Evolutionary conservation across 2,329 filamentous ascomycete genomes (phyloP).

Genomic region (Colletotrichum sp.): DNA sequence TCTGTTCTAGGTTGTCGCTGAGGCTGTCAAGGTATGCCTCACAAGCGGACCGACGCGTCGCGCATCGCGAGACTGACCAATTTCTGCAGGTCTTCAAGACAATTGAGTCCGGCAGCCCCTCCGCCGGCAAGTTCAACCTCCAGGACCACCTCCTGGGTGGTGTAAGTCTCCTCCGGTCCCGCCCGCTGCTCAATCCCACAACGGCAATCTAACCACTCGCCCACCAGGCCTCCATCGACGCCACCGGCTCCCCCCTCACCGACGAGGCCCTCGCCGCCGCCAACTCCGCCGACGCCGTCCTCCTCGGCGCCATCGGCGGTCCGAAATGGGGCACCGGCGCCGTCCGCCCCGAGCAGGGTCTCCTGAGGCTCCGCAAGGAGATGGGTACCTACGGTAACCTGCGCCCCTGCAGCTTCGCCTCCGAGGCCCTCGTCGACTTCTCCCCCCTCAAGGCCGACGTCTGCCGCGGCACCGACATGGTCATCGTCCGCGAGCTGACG

Average conservation of each 20-base stretch:
- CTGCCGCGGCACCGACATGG: slow-evolving; percentile 88
- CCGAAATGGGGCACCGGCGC: slow-evolving; percentile 92
- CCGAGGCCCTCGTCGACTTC: slow-evolving; percentile 79
- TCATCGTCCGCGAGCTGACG: slow-evolving; percentile 90
- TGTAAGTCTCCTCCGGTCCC: slow-evolving; percentile 60
- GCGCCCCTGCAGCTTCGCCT: slow-evolving; percentile 93
- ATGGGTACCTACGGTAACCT: slow-evolving; percentile 95
- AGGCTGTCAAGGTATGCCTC: slow-evolving; percentile 77
- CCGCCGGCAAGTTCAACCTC: slow-evolving; percentile 82
- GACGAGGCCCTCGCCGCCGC: slow-evolving; percentile 83
- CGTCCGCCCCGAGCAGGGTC: slow-evolving; percentile 90
- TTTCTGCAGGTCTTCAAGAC: slow-evolving; percentile 72
- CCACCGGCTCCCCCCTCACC: slow-evolving; percentile 78
- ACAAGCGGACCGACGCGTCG: not conserved
- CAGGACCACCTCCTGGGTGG: slow-evolving; percentile 90
- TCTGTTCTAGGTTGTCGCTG: slow-evolving; percentile 68
- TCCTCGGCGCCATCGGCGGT: slow-evolving; percentile 94
- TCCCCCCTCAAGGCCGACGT: slow-evolving; percentile 88
- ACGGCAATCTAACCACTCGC: not conserved
- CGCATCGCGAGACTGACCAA: slow-evolving; percentile 1
- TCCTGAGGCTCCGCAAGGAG: slow-evolving; percentile 90
- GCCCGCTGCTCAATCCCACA: not conserved
- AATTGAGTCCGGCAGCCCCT: slow-evolving; percentile 73
- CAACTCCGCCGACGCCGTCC: slow-evolving; percentile 85
- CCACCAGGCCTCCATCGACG: slow-evolving; percentile 83